A percentile compares a stretch with the other conserved stretches of the same genome.
Evolutionary conservation across 1,284 basidiomycete species (phyloP).

Genomic region (Lentinula novae-zelandiae): DNA sequence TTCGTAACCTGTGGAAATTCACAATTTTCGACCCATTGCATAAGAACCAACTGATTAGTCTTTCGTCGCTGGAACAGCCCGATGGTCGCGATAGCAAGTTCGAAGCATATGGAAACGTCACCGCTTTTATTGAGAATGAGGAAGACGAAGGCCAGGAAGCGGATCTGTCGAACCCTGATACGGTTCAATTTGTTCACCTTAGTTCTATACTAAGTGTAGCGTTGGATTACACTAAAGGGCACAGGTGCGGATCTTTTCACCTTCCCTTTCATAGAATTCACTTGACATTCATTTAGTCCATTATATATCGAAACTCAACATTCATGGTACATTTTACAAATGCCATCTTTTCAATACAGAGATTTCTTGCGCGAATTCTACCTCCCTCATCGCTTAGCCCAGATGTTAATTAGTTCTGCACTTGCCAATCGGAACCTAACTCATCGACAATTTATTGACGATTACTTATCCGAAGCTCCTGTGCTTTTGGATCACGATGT

Average conservation of each 20-base stretch:
- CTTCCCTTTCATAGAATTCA: neutral
- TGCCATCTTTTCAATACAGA: slow-evolving; percentile 43
- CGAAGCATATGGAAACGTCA: slow-evolving; percentile 34
- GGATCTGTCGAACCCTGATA: slow-evolving; percentile 21
- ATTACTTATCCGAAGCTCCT: slow-evolving; percentile 25
- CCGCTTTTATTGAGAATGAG: slow-evolving; percentile 28
- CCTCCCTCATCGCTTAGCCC: slow-evolving; percentile 43
- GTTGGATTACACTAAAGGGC: slow-evolving; percentile 30
- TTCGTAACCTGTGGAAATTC: slow-evolving; percentile 37
- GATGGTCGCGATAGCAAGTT: slow-evolving; percentile 18
- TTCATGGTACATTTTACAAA: slow-evolving; percentile 56
- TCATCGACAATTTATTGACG: slow-evolving; percentile 28
- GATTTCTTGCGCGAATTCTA: slow-evolving; percentile 46
- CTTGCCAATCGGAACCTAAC: slow-evolving; percentile 22
- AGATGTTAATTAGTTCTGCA: slow-evolving; percentile 41
- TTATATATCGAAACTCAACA: slow-evolving; percentile 57
- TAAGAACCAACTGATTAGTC: slow-evolving; percentile 24
- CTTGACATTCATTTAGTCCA: slow-evolving; percentile 34
- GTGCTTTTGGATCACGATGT: slow-evolving; percentile 36
- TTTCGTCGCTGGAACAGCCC: slow-evolving; percentile 22
- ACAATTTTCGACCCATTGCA: slow-evolving; percentile 33
- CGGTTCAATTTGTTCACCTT: slow-evolving; percentile 28
- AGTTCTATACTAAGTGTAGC: slow-evolving; percentile 28
- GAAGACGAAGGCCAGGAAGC: slow-evolving; percentile 44
- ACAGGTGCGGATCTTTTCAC: slow-evolving; percentile 31